Evolutionary conservation across 2,329 filamentous ascomycete genomes (phyloP).

Genomic region (Cladosporium cucumerinum): DNA sequence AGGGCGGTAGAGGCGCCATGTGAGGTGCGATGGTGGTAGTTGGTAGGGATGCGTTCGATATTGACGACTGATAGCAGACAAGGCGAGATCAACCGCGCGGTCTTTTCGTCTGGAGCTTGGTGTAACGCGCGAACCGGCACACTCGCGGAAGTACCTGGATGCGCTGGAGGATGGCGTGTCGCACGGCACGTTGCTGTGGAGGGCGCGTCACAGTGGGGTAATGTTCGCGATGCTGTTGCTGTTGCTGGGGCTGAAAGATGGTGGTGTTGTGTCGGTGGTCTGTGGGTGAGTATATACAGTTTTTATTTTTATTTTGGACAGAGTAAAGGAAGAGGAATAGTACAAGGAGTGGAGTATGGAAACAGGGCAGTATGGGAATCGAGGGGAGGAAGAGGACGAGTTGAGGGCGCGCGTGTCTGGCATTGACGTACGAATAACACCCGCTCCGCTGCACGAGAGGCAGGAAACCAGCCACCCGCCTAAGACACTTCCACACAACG

Average conservation of each 20-base stretch:
- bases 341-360: not conserved
- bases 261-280: not conserved
- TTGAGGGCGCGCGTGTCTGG: not conserved
- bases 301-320: not conserved
- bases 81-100: not conserved
- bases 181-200: slow-evolving; percentile 10
- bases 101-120: not conserved
- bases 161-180: not conserved
- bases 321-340: not conserved
- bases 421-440: not conserved
- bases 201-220: slow-evolving; percentile 1
- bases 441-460: not conserved
- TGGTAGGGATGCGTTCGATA: not conserved
- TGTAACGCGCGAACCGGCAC: not conserved
- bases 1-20: slow-evolving; percentile 9
- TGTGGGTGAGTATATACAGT: not conserved
- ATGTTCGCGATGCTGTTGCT: too few species aligned
- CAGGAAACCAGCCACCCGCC: slow-evolving; percentile 6
- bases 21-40: not conserved
- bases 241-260: not conserved
- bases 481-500: not conserved
- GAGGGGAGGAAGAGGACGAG: not conserved
- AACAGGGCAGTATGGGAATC: not conserved
- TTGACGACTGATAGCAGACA: not conserved
- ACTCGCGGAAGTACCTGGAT: slow-evolving; percentile 6